Evolutionary conservation across 139 green algal species (phyloP), one percentile per base, ranked within the genome.

Genomic region (Raphidocelis subcapitata): DNA sequence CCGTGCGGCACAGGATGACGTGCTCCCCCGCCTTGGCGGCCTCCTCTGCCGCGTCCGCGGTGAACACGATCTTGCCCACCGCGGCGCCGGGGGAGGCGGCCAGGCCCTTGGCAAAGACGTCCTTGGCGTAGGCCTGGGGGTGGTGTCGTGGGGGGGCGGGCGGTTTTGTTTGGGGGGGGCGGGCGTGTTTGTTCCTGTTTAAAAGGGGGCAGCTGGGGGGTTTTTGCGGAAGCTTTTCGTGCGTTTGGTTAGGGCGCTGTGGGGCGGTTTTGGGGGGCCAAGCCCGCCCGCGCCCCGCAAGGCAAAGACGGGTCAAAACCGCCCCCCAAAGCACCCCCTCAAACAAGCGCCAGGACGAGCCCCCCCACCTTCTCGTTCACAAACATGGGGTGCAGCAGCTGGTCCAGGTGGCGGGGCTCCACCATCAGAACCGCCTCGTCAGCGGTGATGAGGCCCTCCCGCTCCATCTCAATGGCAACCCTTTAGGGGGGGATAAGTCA

Each of bases 341-440:
- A n/a, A n/a, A n/a, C n/a, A n/a, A n/a, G n/a, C n/a, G n/a, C n/a
- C n/a, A n/a, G n/a, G n/a, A n/a, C n/a, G n/a, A n/a, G n/a, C n/a
- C n/a, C n/a, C n/a, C 41, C 41, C 41, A 49, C 41, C 62, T 86
- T 81, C 49, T 79, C 74, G 62, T 88, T 82, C 57, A 90, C 81
- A 67, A 96, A 93, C 79, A 89, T 85, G 47, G 91, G 89, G 74
- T 96, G 89, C 65, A 97, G 83, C 70, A 97, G 83, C 82, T 97
- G 91, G 82, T 97, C 92, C 71, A 97, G 77, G 85, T 97, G 92
- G 37, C 76, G 71, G 10, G 93, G 85, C 80, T 96, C 91, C 62
- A 97, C 92, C 83, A 95, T 92, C 28, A 82, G 71, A 12, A 97
- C 70, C 5, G 92, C 88, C 62, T 88, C 75, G 23, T 81, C 74